Base-by-base conservation (phyloP, 305 asterid genomes). In the Solanum hybrid region DNA sequence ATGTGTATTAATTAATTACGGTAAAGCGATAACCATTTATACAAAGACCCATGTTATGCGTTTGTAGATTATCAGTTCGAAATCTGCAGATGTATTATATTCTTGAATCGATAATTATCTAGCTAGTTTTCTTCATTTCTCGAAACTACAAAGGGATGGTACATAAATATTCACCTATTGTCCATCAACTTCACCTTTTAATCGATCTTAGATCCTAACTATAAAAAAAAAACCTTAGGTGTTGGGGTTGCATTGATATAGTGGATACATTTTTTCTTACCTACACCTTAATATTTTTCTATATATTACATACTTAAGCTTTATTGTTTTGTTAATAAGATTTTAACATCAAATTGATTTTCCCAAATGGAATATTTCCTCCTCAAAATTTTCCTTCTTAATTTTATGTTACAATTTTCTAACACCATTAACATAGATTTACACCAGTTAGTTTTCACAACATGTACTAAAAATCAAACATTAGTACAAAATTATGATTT, bases 401-500 rank as follows among this genome's bases (percentile, higher is more conserved):
- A 89, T 7, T 71, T 90, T 79, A 73, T 87, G 32, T 88, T 92
- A 86, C 87, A 88, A 73, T 37, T 87, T 77, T 89, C 87, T 38
- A 34, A 73, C 85, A 16, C 93, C 64, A 85, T 87, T 69, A 85
- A n/a, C 7, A 31, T 40, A 46, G 89, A 94, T 26, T 88, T 92
- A 20, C 91, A 95, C 26, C 90, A 90, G 34, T 37, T 94, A 69
- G 89, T 94, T 85, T 96, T 84, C 93, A 93, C 88, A 24, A 92
- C 91, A 22, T 96, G 98, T 42, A 72, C 93, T 42, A 10, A 51
- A 32, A 94, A 94, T 82, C 91, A 87, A 31, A 89, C 95, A 36
- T 86, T 90, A 0, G 71, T 60, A 69, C 22, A 73, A 60, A 90
- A 86, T 80, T 89, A 90, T 34, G 75, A 84, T 51, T 32, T 51